phyloP scores from a whole-genome alignment of 2,329 filamentous ascomycete genomes.

The Pseudocercospora ulei region DNA sequence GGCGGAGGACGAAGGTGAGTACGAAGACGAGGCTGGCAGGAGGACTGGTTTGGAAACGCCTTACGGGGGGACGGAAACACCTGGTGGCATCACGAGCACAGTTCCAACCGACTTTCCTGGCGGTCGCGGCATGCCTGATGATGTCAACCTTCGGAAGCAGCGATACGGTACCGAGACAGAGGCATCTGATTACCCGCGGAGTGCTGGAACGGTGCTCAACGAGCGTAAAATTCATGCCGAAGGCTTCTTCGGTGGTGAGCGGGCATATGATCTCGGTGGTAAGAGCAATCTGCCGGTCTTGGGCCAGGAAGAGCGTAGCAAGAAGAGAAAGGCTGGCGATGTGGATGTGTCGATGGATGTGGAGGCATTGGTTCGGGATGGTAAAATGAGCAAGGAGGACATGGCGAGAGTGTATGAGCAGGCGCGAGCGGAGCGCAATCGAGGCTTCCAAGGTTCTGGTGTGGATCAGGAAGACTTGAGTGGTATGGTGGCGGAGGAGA shows the following conservation, averaged over 20 bases:
- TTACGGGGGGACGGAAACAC: constrained; percentile 59
- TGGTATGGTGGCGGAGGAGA: constrained; percentile 93
- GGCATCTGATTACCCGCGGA: constrained; percentile 61
- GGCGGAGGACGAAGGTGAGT: constrained; percentile 63
- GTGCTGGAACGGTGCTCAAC: constrained; percentile 80
- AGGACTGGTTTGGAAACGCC: constrained; percentile 59
- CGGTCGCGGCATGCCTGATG: constrained; percentile 67
- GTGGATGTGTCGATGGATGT: constrained; percentile 86
- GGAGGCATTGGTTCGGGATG: constrained; percentile 63
- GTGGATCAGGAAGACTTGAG: constrained; percentile 75
- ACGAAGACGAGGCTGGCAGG: constrained; percentile 51
- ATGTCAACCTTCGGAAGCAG: constrained; percentile 84
- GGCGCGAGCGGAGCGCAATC: constrained; percentile 50
- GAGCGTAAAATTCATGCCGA: constrained; percentile 76
- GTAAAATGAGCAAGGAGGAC: constrained; percentile 76
- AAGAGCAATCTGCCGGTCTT: constrained; percentile 57
- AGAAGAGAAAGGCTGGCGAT: constrained; percentile 86
- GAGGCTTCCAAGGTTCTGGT: constrained; percentile 53
- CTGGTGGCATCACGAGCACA: constrained; percentile 67
- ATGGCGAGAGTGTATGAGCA: constrained; percentile 70
- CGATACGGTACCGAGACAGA: constrained; percentile 80
- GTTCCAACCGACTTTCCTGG: constrained; percentile 70
- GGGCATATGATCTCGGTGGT: constrained; percentile 68
- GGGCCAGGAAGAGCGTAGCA: constrained; percentile 66
- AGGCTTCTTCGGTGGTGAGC: constrained; percentile 93